Percentiles rank a stretch among this genome's conserved stretches.
Evolutionary conservation across 31 red algal genomes (phyloP).

Genomic region (Asparagopsis taxiformis): DNA sequence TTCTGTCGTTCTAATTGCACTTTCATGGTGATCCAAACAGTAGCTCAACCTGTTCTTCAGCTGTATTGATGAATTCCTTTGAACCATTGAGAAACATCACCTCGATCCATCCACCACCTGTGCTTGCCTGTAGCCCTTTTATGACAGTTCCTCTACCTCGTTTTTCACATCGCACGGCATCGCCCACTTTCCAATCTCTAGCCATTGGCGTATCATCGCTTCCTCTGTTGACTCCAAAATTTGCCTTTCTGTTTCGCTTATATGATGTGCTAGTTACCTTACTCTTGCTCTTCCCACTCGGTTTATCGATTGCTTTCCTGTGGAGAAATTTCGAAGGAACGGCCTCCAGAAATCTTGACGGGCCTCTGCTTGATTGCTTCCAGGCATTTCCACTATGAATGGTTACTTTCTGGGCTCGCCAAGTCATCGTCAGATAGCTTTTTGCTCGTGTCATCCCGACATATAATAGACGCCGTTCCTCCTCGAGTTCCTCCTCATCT

Average conservation of each 20-base stretch:
- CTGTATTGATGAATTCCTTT: slow-evolving; percentile 4
- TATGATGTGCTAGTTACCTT: background rate
- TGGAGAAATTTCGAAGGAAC: slow-evolving; percentile 7
- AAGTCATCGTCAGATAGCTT: slow-evolving; percentile 37
- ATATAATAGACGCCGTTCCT: slow-evolving; percentile 86
- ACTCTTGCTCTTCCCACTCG: background rate
- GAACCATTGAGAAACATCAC: slow-evolving; percentile 10
- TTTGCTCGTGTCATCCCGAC: slow-evolving; percentile 91
- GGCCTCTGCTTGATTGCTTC: background rate
- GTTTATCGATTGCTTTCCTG: background rate
- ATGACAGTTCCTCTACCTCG: slow-evolving; percentile 10
- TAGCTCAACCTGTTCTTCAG: background rate
- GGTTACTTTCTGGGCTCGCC: slow-evolving; percentile 17
- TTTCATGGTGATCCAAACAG: background rate
- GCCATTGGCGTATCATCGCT: background rate
- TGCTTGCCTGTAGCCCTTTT: background rate
- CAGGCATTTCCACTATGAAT: slow-evolving; percentile 5
- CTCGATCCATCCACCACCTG: background rate
- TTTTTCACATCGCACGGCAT: slow-evolving; percentile 1
- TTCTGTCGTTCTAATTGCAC: background rate
- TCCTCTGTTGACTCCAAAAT: background rate
- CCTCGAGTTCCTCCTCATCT: slow-evolving; percentile 29
- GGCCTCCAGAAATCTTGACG: slow-evolving; percentile 30
- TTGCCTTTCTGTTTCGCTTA: background rate
- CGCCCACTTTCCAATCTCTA: background rate